Conservation (phyloP, 192 early-diverging fungal species). For the Podila horticola region DNA sequence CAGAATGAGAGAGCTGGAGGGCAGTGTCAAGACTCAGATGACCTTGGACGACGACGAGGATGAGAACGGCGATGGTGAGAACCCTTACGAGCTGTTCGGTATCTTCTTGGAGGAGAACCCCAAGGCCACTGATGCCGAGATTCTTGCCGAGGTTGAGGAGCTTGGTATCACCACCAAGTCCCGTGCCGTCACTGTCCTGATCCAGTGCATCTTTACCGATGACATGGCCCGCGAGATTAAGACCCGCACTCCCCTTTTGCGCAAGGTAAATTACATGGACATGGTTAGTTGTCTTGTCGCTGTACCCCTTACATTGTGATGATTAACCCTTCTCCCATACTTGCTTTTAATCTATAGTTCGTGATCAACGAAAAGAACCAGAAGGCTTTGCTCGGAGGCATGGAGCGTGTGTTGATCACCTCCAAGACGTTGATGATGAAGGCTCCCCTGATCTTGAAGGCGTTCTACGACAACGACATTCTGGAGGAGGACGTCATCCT, state of each 20-base stretch:
- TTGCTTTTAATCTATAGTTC: constrained; percentile 59
- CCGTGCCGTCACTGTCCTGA: constrained; percentile 82
- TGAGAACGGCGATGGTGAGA: constrained; percentile 63
- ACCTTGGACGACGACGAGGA: constrained; percentile 68
- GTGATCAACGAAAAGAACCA: constrained; percentile 85
- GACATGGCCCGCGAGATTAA: constrained; percentile 73
- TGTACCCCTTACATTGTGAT: not conserved
- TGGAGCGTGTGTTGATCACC: constrained; percentile 79
- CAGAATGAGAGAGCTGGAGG: constrained; percentile 76
- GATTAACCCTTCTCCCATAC: not conserved
- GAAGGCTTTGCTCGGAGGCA: constrained; percentile 88
- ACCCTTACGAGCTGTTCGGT: constrained; percentile 84
- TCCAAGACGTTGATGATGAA: constrained; percentile 66
- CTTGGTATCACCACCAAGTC: constrained; percentile 80
- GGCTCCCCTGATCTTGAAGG: constrained; percentile 86
- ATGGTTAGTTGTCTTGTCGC: not conserved
- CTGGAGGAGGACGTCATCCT: constrained; percentile 91
- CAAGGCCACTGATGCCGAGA: constrained; percentile 71
- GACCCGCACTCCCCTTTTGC: constrained; percentile 76
- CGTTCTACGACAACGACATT: constrained; percentile 90
- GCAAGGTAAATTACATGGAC: constrained; percentile 42
- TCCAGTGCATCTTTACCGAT: constrained; percentile 83
- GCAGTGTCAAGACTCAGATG: constrained; percentile 54
- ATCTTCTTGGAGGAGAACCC: constrained; percentile 72
- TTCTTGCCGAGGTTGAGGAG: constrained; percentile 81